These are phyloP conservation scores for Amanita pallidorosea DNA, from an alignment of 768 basidiomycete species.

Conservation along the genomic window DNA sequence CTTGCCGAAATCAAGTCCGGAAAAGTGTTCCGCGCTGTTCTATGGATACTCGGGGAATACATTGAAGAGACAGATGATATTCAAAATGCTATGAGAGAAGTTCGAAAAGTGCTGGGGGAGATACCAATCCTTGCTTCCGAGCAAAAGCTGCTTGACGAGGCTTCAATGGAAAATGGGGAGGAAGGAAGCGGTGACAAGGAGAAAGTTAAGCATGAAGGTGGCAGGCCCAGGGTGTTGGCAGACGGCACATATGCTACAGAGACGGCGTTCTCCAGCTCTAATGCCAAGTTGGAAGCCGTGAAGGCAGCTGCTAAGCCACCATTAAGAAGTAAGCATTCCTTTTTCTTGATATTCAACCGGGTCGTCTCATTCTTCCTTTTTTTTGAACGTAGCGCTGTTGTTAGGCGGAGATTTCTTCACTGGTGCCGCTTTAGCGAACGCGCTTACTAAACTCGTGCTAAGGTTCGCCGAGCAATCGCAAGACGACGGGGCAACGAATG, in stretches of 20 bases:
- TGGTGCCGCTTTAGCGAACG: conserved; percentile 78
- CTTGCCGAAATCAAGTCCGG: conserved; percentile 88
- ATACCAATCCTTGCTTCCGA: conserved; percentile 95
- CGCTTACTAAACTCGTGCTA: conserved; percentile 86
- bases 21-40: conserved; percentile 91
- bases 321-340: conserved; percentile 48
- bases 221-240: conserved; percentile 73
- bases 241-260: conserved; percentile 99
- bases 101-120: conserved; percentile 85
- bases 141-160: conserved; percentile 72
- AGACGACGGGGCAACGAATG: conserved; percentile 43
- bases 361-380: background rate
- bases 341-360: background rate
- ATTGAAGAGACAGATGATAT: conserved; percentile 61
- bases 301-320: conserved; percentile 88
- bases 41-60: conserved; percentile 99
- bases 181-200: conserved; percentile 38
- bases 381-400: conserved; percentile 49
- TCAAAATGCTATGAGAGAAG: conserved; percentile 58
- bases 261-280: conserved; percentile 69
- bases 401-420: conserved; percentile 98
- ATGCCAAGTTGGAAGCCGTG: conserved; percentile 62
- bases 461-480: conserved; percentile 50
- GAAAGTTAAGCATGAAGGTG: conserved; percentile 31
- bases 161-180: conserved; percentile 28